Conservation (phyloP, 2,329 filamentous ascomycete species). For the Lasiodiplodia hormozganensis region DNA sequence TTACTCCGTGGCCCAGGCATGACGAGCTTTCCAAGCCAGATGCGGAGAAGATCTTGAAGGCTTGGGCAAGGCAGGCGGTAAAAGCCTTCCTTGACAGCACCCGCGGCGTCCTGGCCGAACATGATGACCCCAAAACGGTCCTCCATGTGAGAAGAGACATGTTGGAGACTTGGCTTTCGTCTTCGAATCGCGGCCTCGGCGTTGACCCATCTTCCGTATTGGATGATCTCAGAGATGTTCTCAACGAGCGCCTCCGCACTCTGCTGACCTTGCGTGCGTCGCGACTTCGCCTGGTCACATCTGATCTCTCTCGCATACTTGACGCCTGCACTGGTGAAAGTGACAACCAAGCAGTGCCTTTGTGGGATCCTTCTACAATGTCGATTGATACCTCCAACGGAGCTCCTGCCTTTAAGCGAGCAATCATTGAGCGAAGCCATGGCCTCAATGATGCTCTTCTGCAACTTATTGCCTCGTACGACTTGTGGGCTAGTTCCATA, state of each 20-base stretch:
- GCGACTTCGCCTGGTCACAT: slow-evolving; percentile 70
- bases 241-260: slow-evolving; percentile 71
- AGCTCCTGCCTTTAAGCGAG: slow-evolving; percentile 71
- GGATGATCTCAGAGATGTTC: slow-evolving; percentile 69
- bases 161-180: slow-evolving; percentile 77
- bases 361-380: slow-evolving; percentile 73
- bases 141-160: slow-evolving; percentile 73
- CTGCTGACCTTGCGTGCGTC: slow-evolving; percentile 69
- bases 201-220: slow-evolving; percentile 74
- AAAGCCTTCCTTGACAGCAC: slow-evolving; percentile 63
- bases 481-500: slow-evolving; percentile 77
- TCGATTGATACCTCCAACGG: slow-evolving; percentile 71
- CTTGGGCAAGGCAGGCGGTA: slow-evolving; percentile 51
- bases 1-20: slow-evolving; percentile 85
- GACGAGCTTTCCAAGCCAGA: slow-evolving; percentile 65
- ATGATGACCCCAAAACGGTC: slow-evolving; percentile 72
- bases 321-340: slow-evolving; percentile 59
- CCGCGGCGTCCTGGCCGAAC: slow-evolving; percentile 63
- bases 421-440: slow-evolving; percentile 72
- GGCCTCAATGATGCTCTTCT: slow-evolving; percentile 74
- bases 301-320: slow-evolving; percentile 68
- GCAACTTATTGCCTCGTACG: slow-evolving; percentile 68
- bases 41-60: slow-evolving; percentile 48
- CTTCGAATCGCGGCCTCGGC: slow-evolving; percentile 68
- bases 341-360: slow-evolving; percentile 56